Conservation (phyloP, 116 monocot genomes). For the Iris pallida region DNA sequence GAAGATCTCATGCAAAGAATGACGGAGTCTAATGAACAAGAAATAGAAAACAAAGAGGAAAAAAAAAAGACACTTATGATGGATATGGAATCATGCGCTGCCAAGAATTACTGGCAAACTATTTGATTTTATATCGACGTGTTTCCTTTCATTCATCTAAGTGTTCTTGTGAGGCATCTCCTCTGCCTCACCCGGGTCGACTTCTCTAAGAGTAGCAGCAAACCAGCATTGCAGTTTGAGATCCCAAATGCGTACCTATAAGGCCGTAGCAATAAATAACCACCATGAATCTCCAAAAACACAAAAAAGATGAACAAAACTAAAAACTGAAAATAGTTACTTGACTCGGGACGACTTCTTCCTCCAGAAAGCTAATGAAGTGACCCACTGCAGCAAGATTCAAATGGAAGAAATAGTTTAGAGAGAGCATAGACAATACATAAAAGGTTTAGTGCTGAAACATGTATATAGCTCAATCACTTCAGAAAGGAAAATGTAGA, state of each 20-base stretch:
- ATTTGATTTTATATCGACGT: too few relatives aligned
- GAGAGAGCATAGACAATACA: neutral
- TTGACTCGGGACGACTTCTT: conserved; percentile 20
- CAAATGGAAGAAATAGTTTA: neutral
- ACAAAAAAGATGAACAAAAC: neutral
- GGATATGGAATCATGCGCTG: neutral
- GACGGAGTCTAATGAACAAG: too few relatives aligned
- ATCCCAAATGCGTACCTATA: conserved; percentile 35
- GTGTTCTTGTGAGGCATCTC: conserved; percentile 20
- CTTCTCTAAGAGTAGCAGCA: conserved; percentile 39
- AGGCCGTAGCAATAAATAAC: neutral
- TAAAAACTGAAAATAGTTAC: conserved; percentile 16
- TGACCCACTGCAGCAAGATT: conserved; percentile 27
- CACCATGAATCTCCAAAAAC: neutral
- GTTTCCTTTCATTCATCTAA: conserved; percentile 1
- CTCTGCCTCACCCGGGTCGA: conserved; percentile 12
- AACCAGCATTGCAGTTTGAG: conserved; percentile 25
- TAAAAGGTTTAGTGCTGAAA: neutral
- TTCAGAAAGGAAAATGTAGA: neutral
- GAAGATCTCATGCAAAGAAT: too few relatives aligned
- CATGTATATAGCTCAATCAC: neutral
- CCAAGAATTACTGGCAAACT: neutral
- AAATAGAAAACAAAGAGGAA: too few relatives aligned
- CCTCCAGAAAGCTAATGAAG: conserved; percentile 37
- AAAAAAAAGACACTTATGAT: too few relatives aligned